Evolutionary conservation across 768 basidiomycete species (phyloP), one percentile per base, ranked within the genome.

Genomic region (Leccinum disarticulatum): DNA sequence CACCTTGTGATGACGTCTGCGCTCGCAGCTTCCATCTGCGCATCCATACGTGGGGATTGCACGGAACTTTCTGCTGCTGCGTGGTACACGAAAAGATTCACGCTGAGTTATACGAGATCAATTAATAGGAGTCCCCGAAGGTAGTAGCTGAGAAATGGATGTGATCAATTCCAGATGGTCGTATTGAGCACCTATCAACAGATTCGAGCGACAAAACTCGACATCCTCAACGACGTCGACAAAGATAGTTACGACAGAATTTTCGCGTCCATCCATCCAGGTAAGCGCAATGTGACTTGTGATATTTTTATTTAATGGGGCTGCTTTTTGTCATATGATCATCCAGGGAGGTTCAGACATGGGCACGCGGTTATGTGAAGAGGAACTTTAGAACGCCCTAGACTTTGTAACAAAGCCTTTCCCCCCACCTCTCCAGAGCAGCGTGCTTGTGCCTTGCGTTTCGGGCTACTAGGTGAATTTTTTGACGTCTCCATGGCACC

Each of bases 311-410:
- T 46, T 46, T 13, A 1, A 22, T 46, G 10, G 19, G 11, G 19
- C 43, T 46, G 11, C 43, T 46, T 43, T 41, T 46, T 17, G 38
- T 13, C 5, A 22, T 22, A 22, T 19, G 91, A 90, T 92, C 30
- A 91, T 91, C 38, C 90, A 91, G 72, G 90, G 90, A 6, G 87
- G 86, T 47, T 86, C 86, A 0, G 90, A 92, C 61, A 85, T 91
- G 81, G 90, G 90, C 14, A 75, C 77, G 33, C 83, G 80, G 15
- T 79, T 91, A 35, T 89, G 87, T 3, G 90, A 89, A 71, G 78
- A 76, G 50, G 90, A 92, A 71, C 79, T 92, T 1, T 86, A 90
- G 63, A 84, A 79, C 58, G 87, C 90, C 17, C 79, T 92, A 25
- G 87, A 91, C 70, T 92, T 92, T 69, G 89, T 68, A 81, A 85